Conservation (phyloP, 768 basidiomycete species). For the Leccinum uliginosum region DNA sequence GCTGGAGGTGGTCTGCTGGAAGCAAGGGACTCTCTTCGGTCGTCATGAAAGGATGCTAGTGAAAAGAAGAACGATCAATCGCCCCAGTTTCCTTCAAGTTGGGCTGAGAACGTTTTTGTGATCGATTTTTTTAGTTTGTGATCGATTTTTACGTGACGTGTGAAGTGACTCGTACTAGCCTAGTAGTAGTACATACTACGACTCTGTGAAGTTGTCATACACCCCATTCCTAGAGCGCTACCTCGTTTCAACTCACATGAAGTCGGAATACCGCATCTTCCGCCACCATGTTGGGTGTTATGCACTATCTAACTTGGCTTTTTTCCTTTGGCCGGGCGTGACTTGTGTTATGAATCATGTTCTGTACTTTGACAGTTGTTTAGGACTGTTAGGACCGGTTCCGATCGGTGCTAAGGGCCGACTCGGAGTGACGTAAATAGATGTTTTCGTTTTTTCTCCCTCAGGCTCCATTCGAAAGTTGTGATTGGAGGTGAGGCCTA, state of each 20-base stretch:
- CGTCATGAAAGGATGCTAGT: constrained; percentile 10
- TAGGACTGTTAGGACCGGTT: too few species aligned
- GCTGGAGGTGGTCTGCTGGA: constrained; percentile 1
- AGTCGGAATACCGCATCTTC: background rate
- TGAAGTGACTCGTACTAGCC: background rate
- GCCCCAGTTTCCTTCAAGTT: background rate
- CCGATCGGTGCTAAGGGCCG: too few species aligned
- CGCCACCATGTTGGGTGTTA: too few species aligned
- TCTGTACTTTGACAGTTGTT: too few species aligned
- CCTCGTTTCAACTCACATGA: too few species aligned
- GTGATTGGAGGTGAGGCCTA: too few species aligned
- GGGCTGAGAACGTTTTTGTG: background rate
- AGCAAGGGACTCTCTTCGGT: constrained; percentile 30
- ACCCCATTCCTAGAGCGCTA: background rate
- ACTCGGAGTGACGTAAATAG: too few species aligned
- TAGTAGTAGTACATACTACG: too few species aligned
- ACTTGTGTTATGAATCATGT: too few species aligned
- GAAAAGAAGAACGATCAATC: background rate
- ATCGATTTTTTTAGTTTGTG: background rate
- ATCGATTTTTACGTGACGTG: background rate
- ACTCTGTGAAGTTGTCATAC: too few species aligned
- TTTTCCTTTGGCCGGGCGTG: background rate
- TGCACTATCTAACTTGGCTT: background rate
- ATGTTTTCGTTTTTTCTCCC: too few species aligned
- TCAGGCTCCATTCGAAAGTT: too few species aligned